Percentiles rank a stretch among this genome's conserved stretches.
Conservation (phyloP, 441 rosid genomes). For the Raphanus hybrid region DNA sequence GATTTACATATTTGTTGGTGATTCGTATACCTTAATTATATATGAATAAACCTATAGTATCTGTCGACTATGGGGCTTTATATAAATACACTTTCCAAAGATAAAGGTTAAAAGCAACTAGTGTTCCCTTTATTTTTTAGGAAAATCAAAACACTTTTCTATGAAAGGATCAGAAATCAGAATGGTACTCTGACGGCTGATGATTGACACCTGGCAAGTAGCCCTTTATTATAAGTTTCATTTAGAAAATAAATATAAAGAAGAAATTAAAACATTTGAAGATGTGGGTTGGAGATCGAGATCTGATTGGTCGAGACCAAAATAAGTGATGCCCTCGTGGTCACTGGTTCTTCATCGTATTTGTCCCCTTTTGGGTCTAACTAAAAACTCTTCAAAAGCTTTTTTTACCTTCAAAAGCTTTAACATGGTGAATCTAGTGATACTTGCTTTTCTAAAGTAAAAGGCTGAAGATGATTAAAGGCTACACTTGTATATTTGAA, state of each 20-base stretch:
- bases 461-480: background rate
- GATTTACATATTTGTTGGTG: slow-evolving; percentile 3
- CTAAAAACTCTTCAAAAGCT: slow-evolving; percentile 14
- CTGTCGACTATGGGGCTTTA: background rate
- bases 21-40: background rate
- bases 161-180: background rate
- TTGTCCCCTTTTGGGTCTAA: slow-evolving; percentile 23
- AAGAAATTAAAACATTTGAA: background rate
- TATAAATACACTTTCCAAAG: too few relatives aligned
- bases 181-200: slow-evolving; percentile 1
- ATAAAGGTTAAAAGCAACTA: too few relatives aligned
- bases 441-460: background rate
- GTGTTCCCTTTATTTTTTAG: background rate
- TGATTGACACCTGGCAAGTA: background rate
- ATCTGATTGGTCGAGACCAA: slow-evolving; percentile 31
- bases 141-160: background rate
- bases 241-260: background rate
- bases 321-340: slow-evolving; percentile 31
- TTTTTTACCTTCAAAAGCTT: slow-evolving; percentile 10
- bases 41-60: background rate
- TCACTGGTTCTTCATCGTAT: slow-evolving; percentile 20
- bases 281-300: slow-evolving; percentile 20
- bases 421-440: slow-evolving; percentile 15
- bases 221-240: background rate
- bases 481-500: background rate